phyloP scores from a whole-genome alignment of 192 early-diverging fungal species.

The Chytriomyces confervae region DNA sequence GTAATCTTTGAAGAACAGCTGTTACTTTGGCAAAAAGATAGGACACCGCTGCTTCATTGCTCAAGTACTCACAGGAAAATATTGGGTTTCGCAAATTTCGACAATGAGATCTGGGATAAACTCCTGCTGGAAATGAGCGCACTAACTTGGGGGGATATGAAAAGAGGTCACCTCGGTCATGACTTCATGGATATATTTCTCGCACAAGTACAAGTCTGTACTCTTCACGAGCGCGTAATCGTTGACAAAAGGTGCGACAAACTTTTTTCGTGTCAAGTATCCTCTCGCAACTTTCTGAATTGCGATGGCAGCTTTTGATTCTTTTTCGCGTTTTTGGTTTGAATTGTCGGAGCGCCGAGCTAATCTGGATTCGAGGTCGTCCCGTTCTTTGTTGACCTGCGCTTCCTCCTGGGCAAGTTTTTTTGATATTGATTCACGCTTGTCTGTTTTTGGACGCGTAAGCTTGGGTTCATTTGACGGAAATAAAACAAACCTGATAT shows the following conservation, averaged over 20 bases:
- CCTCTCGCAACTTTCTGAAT: slow-evolving; percentile 20
- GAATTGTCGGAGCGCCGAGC: background rate
- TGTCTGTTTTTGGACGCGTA: background rate
- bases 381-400: background rate
- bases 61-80: background rate
- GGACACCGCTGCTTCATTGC: no score
- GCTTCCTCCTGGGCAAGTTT: slow-evolving; percentile 9
- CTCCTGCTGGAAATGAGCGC: slow-evolving; percentile 11
- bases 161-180: slow-evolving; percentile 18
- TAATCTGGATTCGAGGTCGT: background rate
- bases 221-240: slow-evolving; percentile 1
- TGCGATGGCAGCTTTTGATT: slow-evolving; percentile 16
- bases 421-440: background rate
- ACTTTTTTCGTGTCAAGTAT: slow-evolving; percentile 21
- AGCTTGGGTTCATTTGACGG: background rate
- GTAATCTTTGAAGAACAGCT: no score
- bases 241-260: slow-evolving; percentile 2
- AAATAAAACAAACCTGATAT: background rate
- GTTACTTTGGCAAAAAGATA: no score
- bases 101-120: slow-evolving; percentile 28
- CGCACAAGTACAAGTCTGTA: slow-evolving; percentile 1
- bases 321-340: background rate
- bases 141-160: slow-evolving; percentile 2
- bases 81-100: slow-evolving; percentile 19
- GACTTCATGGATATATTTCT: slow-evolving; percentile 25